Conservation (phyloP, 208 protist genomes). For the Plasmodiophora brassicae region DNA sequence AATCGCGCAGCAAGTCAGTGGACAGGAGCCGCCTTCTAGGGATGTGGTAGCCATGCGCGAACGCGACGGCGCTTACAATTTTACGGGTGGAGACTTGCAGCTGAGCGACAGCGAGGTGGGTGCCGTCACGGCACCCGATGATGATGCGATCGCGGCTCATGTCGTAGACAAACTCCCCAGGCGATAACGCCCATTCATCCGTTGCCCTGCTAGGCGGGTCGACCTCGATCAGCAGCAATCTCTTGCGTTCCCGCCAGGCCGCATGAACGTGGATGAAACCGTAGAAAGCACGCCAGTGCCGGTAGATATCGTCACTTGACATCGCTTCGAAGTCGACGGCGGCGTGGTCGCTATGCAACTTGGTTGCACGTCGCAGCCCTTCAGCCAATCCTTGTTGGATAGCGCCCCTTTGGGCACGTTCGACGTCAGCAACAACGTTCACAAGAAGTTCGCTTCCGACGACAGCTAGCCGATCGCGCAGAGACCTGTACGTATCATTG, state of each 20-base stretch:
- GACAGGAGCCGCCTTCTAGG: too few species aligned
- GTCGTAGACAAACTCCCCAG: neutral
- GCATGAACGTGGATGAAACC: neutral
- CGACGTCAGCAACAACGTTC: neutral
- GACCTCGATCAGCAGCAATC: neutral
- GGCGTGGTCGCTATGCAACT: neutral
- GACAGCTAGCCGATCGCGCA: neutral
- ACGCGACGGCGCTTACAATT: neutral
- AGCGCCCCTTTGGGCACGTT: neutral
- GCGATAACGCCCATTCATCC: neutral
- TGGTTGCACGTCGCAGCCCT: neutral
- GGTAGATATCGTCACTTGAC: neutral
- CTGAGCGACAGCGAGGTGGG: neutral
- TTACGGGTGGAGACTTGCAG: neutral
- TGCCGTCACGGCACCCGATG: neutral
- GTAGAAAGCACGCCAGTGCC: neutral
- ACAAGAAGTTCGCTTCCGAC: neutral
- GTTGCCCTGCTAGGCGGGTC: neutral
- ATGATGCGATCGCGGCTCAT: neutral
- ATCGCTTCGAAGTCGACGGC: neutral
- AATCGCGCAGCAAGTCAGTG: too few species aligned
- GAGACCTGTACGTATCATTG: neutral
- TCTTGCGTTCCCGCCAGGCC: neutral
- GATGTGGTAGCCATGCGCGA: conserved; percentile 8
- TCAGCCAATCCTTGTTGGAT: neutral